Evolutionary conservation across 78 protist genomes (phyloP).

Genomic region (Reticulomyxa filosa): DNA sequence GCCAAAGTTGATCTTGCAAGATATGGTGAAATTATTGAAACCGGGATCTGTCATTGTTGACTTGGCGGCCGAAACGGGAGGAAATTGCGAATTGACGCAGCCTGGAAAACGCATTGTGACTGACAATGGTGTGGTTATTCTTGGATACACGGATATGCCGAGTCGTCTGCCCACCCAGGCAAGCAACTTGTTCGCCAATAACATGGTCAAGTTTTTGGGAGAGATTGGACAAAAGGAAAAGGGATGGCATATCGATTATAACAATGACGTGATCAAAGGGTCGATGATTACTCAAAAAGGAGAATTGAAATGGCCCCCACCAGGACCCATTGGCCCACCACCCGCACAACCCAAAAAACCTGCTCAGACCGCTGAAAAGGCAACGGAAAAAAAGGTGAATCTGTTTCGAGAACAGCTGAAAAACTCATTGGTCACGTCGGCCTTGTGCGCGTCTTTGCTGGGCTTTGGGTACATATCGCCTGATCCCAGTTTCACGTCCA

Average conservation of each 20-base stretch:
- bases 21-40: constrained; percentile 18
- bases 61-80: constrained; percentile 89
- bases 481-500: constrained; percentile 4
- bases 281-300: constrained; percentile 13
- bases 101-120: constrained; percentile 8
- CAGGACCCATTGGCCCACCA: constrained; percentile 16
- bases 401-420: too few species aligned
- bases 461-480: constrained; percentile 4
- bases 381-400: too few species aligned
- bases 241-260: constrained; percentile 24
- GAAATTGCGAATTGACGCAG: constrained; percentile 45
- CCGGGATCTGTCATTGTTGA: constrained; percentile 90
- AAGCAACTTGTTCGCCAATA: constrained; percentile 42
- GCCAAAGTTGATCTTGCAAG: neutral
- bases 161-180: constrained; percentile 50
- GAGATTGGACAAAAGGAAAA: constrained; percentile 11
- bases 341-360: constrained; percentile 7
- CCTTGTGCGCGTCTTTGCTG: neutral
- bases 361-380: neutral
- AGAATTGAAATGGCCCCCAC: constrained; percentile 19
- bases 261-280: constrained; percentile 49
- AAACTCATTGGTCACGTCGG: neutral
- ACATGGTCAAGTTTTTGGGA: constrained; percentile 38
- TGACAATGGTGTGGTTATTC: neutral
- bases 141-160: constrained; percentile 88